Percentiles rank a stretch among this genome's conserved stretches.
Conservation (phyloP, 2,329 filamentous ascomycete genomes). For the Aspergillus pseudonomiae region DNA sequence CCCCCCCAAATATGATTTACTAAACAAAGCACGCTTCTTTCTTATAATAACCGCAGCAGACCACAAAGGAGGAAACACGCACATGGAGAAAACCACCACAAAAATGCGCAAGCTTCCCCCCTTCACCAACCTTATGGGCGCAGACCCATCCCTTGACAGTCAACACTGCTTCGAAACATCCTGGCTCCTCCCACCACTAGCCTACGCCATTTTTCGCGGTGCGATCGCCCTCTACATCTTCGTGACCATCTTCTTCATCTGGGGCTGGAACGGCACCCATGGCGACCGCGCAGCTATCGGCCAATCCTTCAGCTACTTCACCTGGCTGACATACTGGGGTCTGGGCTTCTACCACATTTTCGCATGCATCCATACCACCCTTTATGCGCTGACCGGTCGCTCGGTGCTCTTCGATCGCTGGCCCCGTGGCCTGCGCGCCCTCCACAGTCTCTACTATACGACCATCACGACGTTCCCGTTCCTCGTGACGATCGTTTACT, state of each 20-base stretch:
- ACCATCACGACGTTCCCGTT: conserved; percentile 66
- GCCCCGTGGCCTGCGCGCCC: conserved; percentile 64
- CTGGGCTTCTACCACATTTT: conserved; percentile 76
- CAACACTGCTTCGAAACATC: conserved; percentile 75
- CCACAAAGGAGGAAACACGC: not conserved
- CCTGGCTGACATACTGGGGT: conserved; percentile 79
- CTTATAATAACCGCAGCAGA: not conserved
- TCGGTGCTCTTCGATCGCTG: conserved; percentile 61
- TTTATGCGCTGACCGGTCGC: conserved; percentile 60
- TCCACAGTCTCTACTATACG: conserved; percentile 68
- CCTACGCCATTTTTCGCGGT: conserved; percentile 61
- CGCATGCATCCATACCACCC: conserved; percentile 68
- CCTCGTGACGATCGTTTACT: conserved; percentile 72
- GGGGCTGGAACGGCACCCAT: conserved; percentile 66
- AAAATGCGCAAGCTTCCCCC: conserved; percentile 24
- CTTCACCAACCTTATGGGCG: conserved; percentile 32
- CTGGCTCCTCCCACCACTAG: conserved; percentile 71
- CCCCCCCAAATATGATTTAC: not conserved
- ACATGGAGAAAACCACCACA: not conserved
- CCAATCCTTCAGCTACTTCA: conserved; percentile 78
- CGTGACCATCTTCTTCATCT: conserved; percentile 67
- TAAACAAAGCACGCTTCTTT: not conserved
- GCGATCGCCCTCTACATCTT: conserved; percentile 63
- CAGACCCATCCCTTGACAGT: conserved; percentile 44
- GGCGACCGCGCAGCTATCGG: conserved; percentile 51